Percentiles rank a stretch among this genome's conserved stretches.
Conservation (phyloP, 78 protist species). For the Emiliania huxleyi region DNA sequence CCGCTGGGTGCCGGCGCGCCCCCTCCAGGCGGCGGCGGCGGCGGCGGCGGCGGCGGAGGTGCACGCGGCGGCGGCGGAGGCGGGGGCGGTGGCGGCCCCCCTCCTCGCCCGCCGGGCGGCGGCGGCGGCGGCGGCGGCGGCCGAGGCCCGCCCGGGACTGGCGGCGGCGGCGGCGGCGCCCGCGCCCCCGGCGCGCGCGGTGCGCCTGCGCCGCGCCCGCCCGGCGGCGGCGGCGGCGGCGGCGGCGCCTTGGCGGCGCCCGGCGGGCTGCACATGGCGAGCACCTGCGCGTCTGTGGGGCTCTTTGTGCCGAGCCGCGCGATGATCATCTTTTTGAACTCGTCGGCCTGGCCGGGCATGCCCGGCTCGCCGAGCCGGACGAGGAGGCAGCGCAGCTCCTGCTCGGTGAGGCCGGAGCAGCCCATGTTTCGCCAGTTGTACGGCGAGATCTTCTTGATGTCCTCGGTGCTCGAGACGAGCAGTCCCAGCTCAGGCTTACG, state of each 20-base stretch:
- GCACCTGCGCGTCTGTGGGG: not conserved
- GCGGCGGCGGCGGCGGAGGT: slow-evolving; percentile 22
- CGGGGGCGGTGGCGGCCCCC: not conserved
- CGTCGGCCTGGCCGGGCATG: not conserved
- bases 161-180: no score
- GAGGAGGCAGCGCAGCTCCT: not conserved
- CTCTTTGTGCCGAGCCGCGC: not conserved
- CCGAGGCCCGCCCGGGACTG: no score
- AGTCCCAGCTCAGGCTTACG: not conserved
- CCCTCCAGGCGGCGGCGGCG: no score
- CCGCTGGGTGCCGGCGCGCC: no score
- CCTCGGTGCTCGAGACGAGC: not conserved
- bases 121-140: slow-evolving; percentile 6
- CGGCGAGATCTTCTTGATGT: not conserved
- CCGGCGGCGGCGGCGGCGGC: not conserved
- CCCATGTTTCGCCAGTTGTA: not conserved
- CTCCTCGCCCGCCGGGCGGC: not conserved
- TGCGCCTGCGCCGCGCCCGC: no score
- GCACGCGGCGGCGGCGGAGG: not conserved
- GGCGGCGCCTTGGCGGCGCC: not conserved
- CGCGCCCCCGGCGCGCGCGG: not conserved
- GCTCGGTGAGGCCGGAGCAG: not conserved
- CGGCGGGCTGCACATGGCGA: not conserved
- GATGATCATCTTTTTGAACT: not conserved
- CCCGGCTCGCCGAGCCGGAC: not conserved